phyloP scores from a whole-genome alignment of 139 green algal species.

The Closterium sp. region DNA sequence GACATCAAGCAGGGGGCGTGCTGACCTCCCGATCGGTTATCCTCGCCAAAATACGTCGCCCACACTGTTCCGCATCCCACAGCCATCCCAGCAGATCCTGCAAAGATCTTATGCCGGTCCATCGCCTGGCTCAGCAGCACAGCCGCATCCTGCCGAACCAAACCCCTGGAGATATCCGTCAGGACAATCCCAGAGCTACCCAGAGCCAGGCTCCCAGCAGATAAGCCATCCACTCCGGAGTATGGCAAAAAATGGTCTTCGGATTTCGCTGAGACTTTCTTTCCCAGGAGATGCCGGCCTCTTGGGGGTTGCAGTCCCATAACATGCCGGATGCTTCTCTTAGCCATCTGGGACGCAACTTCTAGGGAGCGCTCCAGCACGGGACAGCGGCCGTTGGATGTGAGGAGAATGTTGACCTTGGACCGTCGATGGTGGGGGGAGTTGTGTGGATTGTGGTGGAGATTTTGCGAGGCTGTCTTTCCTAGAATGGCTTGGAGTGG shows the following conservation, averaged over 20 bases:
- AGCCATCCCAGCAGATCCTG: neutral
- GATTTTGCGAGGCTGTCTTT: neutral
- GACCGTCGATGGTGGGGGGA: neutral
- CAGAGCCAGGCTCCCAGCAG: neutral
- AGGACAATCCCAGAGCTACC: neutral
- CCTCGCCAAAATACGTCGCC: neutral
- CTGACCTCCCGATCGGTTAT: neutral
- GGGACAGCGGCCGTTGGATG: neutral
- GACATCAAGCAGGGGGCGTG: neutral
- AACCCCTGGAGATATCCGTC: neutral
- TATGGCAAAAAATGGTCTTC: neutral
- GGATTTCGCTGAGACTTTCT: neutral
- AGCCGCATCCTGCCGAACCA: neutral
- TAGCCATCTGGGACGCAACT: neutral
- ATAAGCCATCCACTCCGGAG: neutral
- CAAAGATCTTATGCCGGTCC: neutral
- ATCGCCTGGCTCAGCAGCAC: neutral
- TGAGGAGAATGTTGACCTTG: neutral
- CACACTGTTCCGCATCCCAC: neutral
- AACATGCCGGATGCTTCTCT: neutral
- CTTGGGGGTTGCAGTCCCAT: neutral
- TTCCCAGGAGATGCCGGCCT: neutral
- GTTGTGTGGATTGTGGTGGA: neutral
- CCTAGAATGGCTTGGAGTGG: neutral
- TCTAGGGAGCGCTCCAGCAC: neutral